phyloP scores from a whole-genome alignment of 768 basidiomycete genomes.

The Pulveroboletus sp. region DNA sequence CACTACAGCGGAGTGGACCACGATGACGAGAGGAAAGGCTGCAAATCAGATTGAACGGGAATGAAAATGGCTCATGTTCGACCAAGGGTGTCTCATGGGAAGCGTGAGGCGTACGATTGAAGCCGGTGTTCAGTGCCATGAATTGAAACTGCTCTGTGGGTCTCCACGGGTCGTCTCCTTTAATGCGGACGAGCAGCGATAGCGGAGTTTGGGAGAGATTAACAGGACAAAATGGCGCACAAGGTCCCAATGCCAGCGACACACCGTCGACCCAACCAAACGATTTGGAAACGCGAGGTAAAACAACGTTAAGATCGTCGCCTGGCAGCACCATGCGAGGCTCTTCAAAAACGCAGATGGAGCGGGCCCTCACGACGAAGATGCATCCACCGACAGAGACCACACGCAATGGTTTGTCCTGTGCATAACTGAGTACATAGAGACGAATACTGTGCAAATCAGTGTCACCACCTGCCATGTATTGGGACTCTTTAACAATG shows the following conservation, averaged over 20 bases:
- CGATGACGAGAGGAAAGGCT: slow-evolving; percentile 35
- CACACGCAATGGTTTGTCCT: slow-evolving; percentile 51
- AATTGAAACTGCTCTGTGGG: slow-evolving; percentile 45
- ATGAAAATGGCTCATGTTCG: slow-evolving; percentile 31
- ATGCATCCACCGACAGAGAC: slow-evolving; percentile 43
- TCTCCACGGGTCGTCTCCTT: slow-evolving; percentile 60
- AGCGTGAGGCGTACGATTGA: not conserved
- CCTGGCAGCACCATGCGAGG: slow-evolving; percentile 35
- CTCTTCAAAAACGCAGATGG: slow-evolving; percentile 50
- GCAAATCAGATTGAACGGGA: slow-evolving; percentile 43
- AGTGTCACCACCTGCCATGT: slow-evolving; percentile 28
- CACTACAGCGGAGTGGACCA: slow-evolving; percentile 51
- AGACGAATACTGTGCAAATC: not conserved
- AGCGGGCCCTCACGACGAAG: slow-evolving; percentile 56
- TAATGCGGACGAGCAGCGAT: slow-evolving; percentile 52
- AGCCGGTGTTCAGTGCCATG: slow-evolving; percentile 42
- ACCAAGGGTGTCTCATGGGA: slow-evolving; percentile 9
- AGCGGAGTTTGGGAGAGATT: slow-evolving; percentile 22
- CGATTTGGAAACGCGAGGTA: slow-evolving; percentile 40
- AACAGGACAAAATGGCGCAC: not conserved
- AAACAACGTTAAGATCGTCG: slow-evolving; percentile 8
- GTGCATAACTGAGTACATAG: slow-evolving; percentile 18
- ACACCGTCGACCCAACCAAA: slow-evolving; percentile 70
- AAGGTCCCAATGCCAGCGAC: slow-evolving; percentile 31
- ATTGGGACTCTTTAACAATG: slow-evolving; percentile 39